Conservation (phyloP, 2,329 filamentous ascomycete genomes). For the Epichloe hybrida region DNA sequence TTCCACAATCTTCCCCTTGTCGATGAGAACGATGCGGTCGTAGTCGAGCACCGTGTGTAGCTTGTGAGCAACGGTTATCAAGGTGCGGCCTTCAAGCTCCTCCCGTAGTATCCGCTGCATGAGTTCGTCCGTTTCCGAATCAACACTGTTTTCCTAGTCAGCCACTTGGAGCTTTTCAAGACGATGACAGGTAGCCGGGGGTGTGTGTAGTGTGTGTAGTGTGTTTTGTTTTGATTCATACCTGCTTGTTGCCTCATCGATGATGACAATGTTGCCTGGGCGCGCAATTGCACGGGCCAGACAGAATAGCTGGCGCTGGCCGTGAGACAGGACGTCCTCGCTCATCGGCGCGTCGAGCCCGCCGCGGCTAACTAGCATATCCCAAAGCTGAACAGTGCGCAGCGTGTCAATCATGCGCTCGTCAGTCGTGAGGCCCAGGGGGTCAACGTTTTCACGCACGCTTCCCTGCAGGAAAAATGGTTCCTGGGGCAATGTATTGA, state of each 20-base stretch:
- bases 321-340: slow-evolving; percentile 22
- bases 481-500: slow-evolving; percentile 37
- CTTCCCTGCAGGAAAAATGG: slow-evolving; percentile 34
- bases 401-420: slow-evolving; percentile 29
- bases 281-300: slow-evolving; percentile 22
- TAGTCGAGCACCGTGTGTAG: slow-evolving; percentile 35
- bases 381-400: slow-evolving; percentile 29
- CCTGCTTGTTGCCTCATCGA: slow-evolving; percentile 24
- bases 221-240: slow-evolving; percentile 4
- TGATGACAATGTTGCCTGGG: slow-evolving; percentile 20
- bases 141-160: slow-evolving; percentile 15
- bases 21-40: slow-evolving; percentile 50
- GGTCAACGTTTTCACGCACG: slow-evolving; percentile 36
- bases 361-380: slow-evolving; percentile 23
- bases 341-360: slow-evolving; percentile 23
- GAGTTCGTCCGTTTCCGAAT: slow-evolving; percentile 18
- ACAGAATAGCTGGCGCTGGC: slow-evolving; percentile 32
- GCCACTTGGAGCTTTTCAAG: neutral
- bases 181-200: too few relatives aligned
- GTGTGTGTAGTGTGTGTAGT: neutral
- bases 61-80: slow-evolving; percentile 31
- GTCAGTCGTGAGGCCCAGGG: slow-evolving; percentile 21
- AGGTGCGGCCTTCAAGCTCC: slow-evolving; percentile 31
- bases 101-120: slow-evolving; percentile 20
- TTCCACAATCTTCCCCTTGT: slow-evolving; percentile 49